phyloP scores from a whole-genome alignment of 306 rosid species.

The Chamaecrista fasciculata region DNA sequence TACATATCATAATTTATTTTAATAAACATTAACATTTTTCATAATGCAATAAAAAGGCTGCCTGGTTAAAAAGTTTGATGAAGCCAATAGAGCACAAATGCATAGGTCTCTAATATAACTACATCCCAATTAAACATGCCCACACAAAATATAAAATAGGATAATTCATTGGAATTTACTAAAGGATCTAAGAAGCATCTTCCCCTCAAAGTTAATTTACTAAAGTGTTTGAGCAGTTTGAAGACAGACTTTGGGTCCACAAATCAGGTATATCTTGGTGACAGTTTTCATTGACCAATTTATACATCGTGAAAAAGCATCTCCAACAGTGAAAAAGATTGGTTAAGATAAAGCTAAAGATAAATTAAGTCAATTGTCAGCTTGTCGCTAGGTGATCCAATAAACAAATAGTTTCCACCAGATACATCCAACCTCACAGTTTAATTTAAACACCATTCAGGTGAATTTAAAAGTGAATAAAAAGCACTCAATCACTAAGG shows the following conservation, averaged over 20 bases:
- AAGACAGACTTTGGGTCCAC: not conserved
- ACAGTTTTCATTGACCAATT: not conserved
- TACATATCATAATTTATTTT: no score
- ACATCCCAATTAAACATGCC: slow-evolving; percentile 16
- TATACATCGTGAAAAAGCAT: not conserved
- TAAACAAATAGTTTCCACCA: not conserved
- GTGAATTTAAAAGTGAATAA: not conserved
- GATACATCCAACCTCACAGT: not conserved
- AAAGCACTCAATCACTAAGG: not conserved
- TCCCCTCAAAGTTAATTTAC: no score
- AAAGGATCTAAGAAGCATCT: no score
- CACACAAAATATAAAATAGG: not conserved
- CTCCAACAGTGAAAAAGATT: not conserved
- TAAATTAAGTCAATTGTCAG: not conserved
- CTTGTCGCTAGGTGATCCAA: not conserved
- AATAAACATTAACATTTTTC: no score
- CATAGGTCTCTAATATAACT: not conserved
- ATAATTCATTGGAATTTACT: not conserved
- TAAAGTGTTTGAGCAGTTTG: not conserved
- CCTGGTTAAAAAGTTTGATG: not conserved
- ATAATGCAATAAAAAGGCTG: not conserved
- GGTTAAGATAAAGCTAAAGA: not conserved
- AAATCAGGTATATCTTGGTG: not conserved
- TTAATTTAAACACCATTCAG: not conserved
- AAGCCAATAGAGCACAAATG: not conserved